These are phyloP conservation scores for Raffaelea arxii DNA, from an alignment of 2,329 filamentous ascomycete species.

Conservation along the genomic window DNA sequence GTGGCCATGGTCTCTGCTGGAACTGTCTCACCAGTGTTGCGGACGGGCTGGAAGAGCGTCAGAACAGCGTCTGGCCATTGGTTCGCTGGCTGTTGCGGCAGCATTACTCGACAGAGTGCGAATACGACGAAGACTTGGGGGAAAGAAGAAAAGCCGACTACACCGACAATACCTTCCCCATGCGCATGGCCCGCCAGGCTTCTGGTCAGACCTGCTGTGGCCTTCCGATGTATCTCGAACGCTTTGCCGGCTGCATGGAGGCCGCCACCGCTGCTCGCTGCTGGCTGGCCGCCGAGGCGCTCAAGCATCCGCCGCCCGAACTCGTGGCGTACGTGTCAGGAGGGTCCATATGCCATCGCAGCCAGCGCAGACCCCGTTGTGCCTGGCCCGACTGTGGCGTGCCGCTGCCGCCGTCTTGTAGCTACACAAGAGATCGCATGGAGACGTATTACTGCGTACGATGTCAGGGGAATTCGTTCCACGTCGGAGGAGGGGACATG, in stretches of 20 bases:
- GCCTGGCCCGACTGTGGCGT: slow-evolving; percentile 10
- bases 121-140: too few relatives aligned
- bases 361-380: slow-evolving; percentile 1
- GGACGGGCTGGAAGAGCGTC: not conserved
- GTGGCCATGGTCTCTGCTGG: slow-evolving; percentile 10
- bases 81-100: not conserved
- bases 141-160: too few relatives aligned
- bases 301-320: slow-evolving; percentile 3
- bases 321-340: too few relatives aligned
- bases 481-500: not conserved
- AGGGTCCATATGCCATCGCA: too few relatives aligned
- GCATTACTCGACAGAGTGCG: too few relatives aligned
- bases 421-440: not conserved
- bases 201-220: slow-evolving; percentile 7
- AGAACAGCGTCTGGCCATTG: not conserved
- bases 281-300: slow-evolving; percentile 3
- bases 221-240: not conserved
- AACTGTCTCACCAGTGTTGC: slow-evolving; percentile 5
- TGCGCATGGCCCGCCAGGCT: not conserved
- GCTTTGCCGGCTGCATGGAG: slow-evolving; percentile 1
- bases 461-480: slow-evolving; percentile 6
- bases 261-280: not conserved
- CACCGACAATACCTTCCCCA: not conserved
- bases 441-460: not conserved
- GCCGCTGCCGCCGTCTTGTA: not conserved